Conservation (phyloP, 1,284 basidiomycete species). For the Ganoderma sinense region DNA sequence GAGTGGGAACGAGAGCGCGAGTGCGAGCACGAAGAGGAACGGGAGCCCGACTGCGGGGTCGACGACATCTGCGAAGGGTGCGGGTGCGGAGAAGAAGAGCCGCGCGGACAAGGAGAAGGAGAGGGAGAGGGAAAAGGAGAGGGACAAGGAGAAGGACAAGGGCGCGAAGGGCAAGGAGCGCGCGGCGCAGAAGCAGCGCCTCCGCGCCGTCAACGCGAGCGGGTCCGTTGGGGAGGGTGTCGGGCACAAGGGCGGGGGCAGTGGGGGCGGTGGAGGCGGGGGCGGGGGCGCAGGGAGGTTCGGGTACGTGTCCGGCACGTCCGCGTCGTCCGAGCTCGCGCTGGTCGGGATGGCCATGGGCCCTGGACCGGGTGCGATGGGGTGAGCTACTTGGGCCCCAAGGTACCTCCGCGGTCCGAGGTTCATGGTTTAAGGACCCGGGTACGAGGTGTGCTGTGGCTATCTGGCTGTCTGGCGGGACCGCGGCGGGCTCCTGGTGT, state of each 20-base stretch:
- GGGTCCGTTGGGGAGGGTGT: neutral
- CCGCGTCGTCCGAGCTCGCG: neutral
- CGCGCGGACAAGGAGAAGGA: conserved; percentile 21
- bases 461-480: too few species aligned
- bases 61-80: neutral
- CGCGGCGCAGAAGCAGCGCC: neutral
- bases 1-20: too few species aligned
- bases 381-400: too few species aligned
- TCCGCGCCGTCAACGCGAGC: neutral
- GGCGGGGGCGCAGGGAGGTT: neutral
- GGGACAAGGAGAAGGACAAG: neutral
- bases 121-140: conserved; percentile 11
- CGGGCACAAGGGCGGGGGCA: neutral
- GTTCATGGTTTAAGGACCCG: too few species aligned
- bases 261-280: neutral
- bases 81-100: conserved; percentile 15
- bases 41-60: neutral
- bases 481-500: neutral
- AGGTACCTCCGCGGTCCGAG: too few species aligned
- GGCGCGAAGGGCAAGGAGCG: neutral
- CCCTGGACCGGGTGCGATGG: neutral
- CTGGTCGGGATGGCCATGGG: neutral
- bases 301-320: neutral
- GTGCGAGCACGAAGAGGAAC: neutral
- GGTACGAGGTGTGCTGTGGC: neutral